Evolutionary conservation across 768 basidiomycete genomes (phyloP), one percentile per base, ranked within the genome.

Genomic region (Galerina sulciceps): DNA sequence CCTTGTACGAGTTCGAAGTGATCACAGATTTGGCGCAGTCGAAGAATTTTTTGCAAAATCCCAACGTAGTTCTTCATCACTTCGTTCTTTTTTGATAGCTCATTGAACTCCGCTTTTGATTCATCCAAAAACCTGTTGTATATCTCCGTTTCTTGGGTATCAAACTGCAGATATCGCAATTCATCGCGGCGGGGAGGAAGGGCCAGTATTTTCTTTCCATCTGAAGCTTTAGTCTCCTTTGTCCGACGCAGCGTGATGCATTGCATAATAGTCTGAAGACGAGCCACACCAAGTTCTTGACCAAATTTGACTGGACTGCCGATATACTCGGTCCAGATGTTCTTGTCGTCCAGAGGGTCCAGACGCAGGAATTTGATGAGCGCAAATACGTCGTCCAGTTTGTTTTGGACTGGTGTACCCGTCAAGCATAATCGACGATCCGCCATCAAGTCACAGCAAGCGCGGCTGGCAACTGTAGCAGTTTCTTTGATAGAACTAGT

Each of bases 361-460:
- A 99, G 73, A 18, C 95, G 90, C 54, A 99, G 76, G 76, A 99
- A 99, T 75, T 97, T 97, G 81, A 99, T 88, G 58, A 99, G 81
- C 4, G 97, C 97, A 73, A 90, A 99, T 49, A 99, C 90, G 69
- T 99, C 97, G 75, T 99, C 97, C 52, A 99, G 85, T 74, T 96
- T 97, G 81, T 99, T 99, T 77, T 99, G 97, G 37, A 99, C 94
- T 1, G 97, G 97, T 8, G 97, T 99, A 55, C 97, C 97, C n/a
- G 96, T 96, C 40, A 99, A 79, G 72, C 94, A 96, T 42, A 98
- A 79, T 14, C 97, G 88, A 52, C 97, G 88, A 69, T 98, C 93
- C 14, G 97, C 94, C 73, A 90, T 84, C 48, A 99, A 83, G 71
- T 97, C 95, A 73, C 97, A 99, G 11, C 91, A 95, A 6, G 97